Percentiles rank a stretch among this genome's conserved stretches.
Conservation (phyloP, 2,329 filamentous ascomycete species). For the Talaromyces sp. region DNA sequence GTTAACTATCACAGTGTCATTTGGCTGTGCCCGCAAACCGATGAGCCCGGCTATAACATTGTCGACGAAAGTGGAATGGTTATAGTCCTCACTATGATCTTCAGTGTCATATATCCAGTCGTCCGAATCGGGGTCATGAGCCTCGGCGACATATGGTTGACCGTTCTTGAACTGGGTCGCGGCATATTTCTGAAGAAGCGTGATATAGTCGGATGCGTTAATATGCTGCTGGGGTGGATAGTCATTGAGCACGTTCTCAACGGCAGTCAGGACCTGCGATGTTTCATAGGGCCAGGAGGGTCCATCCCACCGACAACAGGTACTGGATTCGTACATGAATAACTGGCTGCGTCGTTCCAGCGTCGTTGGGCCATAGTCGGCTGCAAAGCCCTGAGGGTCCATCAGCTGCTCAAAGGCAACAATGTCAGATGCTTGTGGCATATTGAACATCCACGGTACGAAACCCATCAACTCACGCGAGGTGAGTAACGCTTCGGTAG, state of each 20-base stretch:
- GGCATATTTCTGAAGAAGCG: slow-evolving; percentile 34
- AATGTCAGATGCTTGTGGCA: slow-evolving; percentile 32
- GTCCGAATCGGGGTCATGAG: slow-evolving; percentile 40
- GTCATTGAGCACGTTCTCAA: slow-evolving; percentile 40
- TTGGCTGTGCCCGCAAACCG: slow-evolving; percentile 35
- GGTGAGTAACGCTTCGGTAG: slow-evolving; percentile 35
- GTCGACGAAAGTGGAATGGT: slow-evolving; percentile 42
- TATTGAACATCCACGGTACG: slow-evolving; percentile 39
- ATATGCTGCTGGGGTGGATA: slow-evolving; percentile 23
- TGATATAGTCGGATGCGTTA: slow-evolving; percentile 29
- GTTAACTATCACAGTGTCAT: slow-evolving; percentile 37
- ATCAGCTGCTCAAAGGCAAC: slow-evolving; percentile 29
- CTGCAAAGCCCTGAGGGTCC: slow-evolving; percentile 28
- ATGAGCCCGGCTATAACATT: slow-evolving; percentile 38
- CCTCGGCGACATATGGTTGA: slow-evolving; percentile 36
- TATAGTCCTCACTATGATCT: slow-evolving; percentile 40
- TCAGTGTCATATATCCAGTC: slow-evolving; percentile 36
- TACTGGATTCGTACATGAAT: slow-evolving; percentile 39
- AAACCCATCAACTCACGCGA: slow-evolving; percentile 41
- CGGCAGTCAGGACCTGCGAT: slow-evolving; percentile 35
- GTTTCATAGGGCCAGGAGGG: slow-evolving; percentile 42
- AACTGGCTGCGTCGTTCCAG: slow-evolving; percentile 42
- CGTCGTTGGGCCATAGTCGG: slow-evolving; percentile 35
- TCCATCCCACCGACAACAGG: slow-evolving; percentile 44
- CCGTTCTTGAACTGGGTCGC: slow-evolving; percentile 35